Evolutionary conservation across 768 basidiomycete genomes (phyloP), one percentile per base, ranked within the genome.

Genomic region (Suillus sp.): DNA sequence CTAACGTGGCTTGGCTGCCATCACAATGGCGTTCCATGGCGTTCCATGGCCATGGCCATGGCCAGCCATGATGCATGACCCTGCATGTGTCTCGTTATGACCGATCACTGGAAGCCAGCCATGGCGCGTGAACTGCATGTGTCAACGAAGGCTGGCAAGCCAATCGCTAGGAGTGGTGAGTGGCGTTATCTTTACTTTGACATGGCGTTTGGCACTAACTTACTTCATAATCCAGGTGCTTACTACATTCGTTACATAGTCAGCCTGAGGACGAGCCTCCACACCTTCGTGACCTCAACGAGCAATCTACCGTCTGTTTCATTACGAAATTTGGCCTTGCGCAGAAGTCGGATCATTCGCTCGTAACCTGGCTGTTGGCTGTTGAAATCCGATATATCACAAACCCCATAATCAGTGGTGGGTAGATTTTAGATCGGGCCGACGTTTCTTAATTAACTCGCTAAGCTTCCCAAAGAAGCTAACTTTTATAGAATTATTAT

Each of bases 261-360:
- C 45, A 14, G 32, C 32, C 32, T 34, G 32, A 34, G 8, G 32
- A 34, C 7, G 32, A n/a, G n/a, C n/a, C n/a, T n/a, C n/a, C n/a
- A n/a, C n/a, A n/a, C n/a, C n/a, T n/a, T n/a, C n/a, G n/a, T n/a
- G n/a, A n/a, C n/a, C 32, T 34, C 32, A 34, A 34, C 7, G 25
- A 11, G 37, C 18, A 10, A 57, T 57, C 10, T 16, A 11, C 22
- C 9, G 25, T 37, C 37, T 14, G 34, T 34, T 34, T 35, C n/a
- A n/a, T n/a, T n/a, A 55, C 51, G 32, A 53, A 1, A n/a, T 54
- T 40, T 57, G 34, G 25, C 38, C 56, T 57, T n/a, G 14, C 25
- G 55, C 16, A 25, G 4, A 16, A 48, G 8, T 50, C 48, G 48
- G 25, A 16, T 9, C 56, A 22, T 56, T 27, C 22, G 3, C 22